phyloP scores from a whole-genome alignment of 441 rosid species.

The Syzygium syzygioides region DNA sequence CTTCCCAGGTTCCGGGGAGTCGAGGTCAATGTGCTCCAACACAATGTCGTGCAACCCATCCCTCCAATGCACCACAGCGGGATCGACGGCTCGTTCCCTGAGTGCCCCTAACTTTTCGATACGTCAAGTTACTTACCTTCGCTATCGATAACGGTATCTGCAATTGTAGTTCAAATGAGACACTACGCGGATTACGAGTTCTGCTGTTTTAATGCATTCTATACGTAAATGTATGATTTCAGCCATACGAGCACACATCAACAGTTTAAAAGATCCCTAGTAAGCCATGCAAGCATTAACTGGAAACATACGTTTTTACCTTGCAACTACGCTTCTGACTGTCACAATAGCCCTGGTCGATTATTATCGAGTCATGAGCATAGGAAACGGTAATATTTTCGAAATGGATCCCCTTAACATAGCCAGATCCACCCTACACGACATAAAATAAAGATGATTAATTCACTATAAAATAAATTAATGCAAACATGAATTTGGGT shows the following conservation, averaged over 20 bases:
- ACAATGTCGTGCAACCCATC: not conserved
- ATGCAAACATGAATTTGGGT: not conserved
- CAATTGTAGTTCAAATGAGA: too few relatives aligned
- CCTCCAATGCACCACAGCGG: accelerated
- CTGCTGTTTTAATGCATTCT: not conserved
- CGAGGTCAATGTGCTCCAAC: not conserved
- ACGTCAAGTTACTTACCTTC: not conserved
- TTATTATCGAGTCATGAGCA: not conserved
- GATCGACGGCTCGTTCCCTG: not conserved
- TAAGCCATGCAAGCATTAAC: not conserved
- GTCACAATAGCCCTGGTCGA: not conserved
- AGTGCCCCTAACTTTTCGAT: not conserved
- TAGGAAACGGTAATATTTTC: not conserved
- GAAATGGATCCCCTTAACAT: not conserved
- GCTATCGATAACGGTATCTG: not conserved
- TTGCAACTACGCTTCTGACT: not conserved
- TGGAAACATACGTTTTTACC: not conserved
- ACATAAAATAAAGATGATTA: not conserved
- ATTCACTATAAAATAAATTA: not conserved
- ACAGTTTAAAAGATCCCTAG: not conserved
- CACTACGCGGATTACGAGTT: too few relatives aligned
- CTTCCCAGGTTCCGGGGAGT: not conserved
- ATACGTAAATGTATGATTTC: too few relatives aligned
- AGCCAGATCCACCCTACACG: not conserved
- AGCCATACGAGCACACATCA: not conserved